A percentile compares a stretch with the other conserved stretches of the same genome.
Conservation (phyloP, 495 filamentous ascomycete species). For the Opeltia flavorubescens region DNA sequence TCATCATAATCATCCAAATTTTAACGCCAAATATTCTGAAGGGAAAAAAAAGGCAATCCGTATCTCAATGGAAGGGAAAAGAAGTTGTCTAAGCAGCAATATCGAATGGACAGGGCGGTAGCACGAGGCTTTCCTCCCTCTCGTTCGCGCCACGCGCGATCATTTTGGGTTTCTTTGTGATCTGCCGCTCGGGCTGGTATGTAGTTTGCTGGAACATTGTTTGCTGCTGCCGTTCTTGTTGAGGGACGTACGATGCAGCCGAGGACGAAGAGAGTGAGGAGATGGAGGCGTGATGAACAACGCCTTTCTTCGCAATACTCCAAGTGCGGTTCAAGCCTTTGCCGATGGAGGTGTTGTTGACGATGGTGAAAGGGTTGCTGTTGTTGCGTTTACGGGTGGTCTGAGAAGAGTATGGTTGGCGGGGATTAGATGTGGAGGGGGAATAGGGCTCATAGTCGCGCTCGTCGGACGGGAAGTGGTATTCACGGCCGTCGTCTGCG, state of each 20-base stretch:
- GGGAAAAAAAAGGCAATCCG: too few relatives aligned
- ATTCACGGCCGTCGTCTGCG: slow-evolving; percentile 3
- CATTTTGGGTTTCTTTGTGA: slow-evolving; percentile 15
- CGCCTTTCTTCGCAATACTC: slow-evolving; percentile 1
- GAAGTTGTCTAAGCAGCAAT: neutral
- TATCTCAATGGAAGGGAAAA: neutral
- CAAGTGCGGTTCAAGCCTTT: slow-evolving; percentile 1
- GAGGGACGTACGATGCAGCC: neutral
- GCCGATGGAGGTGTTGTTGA: neutral
- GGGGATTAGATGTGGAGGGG: slow-evolving; percentile 1
- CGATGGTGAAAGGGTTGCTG: neutral
- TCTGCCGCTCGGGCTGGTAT: slow-evolving; percentile 6
- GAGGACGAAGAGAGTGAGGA: neutral
- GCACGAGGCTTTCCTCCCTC: slow-evolving; percentile 4
- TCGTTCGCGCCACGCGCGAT: slow-evolving; percentile 13
- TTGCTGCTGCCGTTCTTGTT: neutral
- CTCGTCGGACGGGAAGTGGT: neutral
- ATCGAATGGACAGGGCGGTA: slow-evolving; percentile 12
- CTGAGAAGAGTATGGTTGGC: slow-evolving; percentile 10
- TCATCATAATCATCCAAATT: too few relatives aligned
- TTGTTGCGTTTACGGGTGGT: neutral
- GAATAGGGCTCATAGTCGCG: slow-evolving; percentile 1
- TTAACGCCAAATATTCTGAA: too few relatives aligned
- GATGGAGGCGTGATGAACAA: neutral
- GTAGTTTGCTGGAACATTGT: slow-evolving; percentile 1